A percentile compares a stretch with the other conserved stretches of the same genome.
Evolutionary conservation across 805 yeast genomes (phyloP).

Genomic region (Pichia ethanolica): DNA sequence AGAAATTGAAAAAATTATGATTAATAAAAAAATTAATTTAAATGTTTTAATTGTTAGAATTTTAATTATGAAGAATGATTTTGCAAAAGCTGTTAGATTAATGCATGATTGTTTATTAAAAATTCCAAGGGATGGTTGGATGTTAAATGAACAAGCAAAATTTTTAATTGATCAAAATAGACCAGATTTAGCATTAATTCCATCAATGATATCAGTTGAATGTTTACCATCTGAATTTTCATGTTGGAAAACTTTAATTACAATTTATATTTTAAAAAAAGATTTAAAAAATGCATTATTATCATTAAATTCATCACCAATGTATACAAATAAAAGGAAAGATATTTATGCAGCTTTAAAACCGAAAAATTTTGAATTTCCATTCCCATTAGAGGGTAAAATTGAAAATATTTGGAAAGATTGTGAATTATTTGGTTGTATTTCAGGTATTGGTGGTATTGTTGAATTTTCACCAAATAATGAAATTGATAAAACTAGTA

Average conservation of each 20-base stretch:
- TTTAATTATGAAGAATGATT: conserved; percentile 34
- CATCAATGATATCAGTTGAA: conserved; percentile 54
- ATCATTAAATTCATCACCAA: conserved; percentile 69
- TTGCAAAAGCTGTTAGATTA: conserved; percentile 38
- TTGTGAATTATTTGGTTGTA: conserved; percentile 25
- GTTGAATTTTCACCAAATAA: conserved; percentile 25
- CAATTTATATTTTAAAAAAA: conserved; percentile 48
- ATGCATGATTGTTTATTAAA: conserved; percentile 33
- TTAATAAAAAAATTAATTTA: conserved; percentile 15
- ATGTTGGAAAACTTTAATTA: conserved; percentile 61
- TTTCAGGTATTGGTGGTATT: conserved; percentile 29
- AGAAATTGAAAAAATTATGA: conserved; percentile 24
- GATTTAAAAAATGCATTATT: conserved; percentile 55
- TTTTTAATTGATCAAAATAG: conserved; percentile 50
- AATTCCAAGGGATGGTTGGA: conserved; percentile 48
- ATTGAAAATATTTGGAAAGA: conserved; percentile 42
- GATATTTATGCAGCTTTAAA: conserved; percentile 39
- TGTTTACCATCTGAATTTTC: conserved; percentile 72
- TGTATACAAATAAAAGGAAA: conserved; percentile 41
- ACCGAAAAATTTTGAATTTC: conserved; percentile 38
- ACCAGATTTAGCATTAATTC: conserved; percentile 47
- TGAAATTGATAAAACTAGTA: conserved; percentile 39
- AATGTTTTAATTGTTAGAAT: conserved; percentile 36
- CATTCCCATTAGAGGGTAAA: conserved; percentile 49
- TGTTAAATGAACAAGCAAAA: conserved; percentile 55